Evolutionary conservation across 2,329 filamentous ascomycete genomes (phyloP), one percentile per base, ranked within the genome.

Genomic region (Fusarium zealandicum): DNA sequence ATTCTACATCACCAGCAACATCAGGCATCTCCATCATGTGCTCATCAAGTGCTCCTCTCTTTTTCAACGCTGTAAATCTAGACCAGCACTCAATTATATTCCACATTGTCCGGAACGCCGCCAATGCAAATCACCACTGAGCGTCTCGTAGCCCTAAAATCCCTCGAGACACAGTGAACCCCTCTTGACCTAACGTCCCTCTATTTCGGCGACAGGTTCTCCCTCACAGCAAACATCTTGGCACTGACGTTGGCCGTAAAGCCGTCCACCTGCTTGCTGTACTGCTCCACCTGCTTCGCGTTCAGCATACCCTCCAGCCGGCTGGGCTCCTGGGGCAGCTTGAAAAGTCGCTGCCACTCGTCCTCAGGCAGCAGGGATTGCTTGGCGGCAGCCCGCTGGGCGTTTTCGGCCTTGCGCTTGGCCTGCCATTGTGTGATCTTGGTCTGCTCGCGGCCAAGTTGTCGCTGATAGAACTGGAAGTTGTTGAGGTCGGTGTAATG

Each of bases 401-500:
- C 88, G 73, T 99, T 99, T 84, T 99, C 95, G 13, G 91, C 88
- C 82, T 96, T 96, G 73, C 95, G 89, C 87, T 99, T 98, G 58
- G 88, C 80, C 79, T 98, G 93, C 95, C 95, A 99, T 64, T 92
- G 89, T 49, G 90, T 88, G 69, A 99, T 97, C 85, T 98, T 99
- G 70, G 90, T 80, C 80, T 99, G 95, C 80, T 99, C 95, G 68
- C 95, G 90, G 47, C 88, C 89, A 52, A 98, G 83, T 72, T 96
- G 92, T 70, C 95, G 87, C 80, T 97, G 92, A 82, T 97, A 97
- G 84, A 85, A 86, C 77, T 97, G 93, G 81, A 96, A 95, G 84
- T 99, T 99, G 86, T 98, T 98, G 74, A 96, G 89, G 78, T 99
- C 95, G 56, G 93, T 96, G 80, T 98, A 95, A 82, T 99, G 95